Conservation (phyloP, 208 protist genomes). For the Porcisia hertigi region DNA sequence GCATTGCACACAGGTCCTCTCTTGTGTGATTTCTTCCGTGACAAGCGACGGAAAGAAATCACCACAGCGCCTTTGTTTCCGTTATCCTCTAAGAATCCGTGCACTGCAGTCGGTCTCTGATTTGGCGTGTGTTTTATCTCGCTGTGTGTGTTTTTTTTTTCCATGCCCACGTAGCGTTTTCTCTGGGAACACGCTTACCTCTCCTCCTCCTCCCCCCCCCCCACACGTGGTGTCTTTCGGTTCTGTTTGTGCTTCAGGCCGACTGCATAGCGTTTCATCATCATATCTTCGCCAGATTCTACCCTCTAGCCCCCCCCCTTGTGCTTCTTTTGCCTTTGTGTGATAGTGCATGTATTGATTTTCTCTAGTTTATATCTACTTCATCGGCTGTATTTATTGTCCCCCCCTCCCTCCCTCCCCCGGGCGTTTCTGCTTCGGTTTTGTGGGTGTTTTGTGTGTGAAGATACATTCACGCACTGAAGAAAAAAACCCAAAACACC, state of each 20-base stretch:
- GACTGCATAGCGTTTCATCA: neutral
- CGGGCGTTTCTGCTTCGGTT: no score
- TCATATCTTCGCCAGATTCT: neutral
- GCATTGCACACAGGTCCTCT: neutral
- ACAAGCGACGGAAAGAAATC: neutral
- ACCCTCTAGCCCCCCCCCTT: neutral
- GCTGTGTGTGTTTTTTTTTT: neutral
- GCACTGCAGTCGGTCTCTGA: neutral
- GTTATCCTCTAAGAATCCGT: neutral
- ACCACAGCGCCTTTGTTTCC: neutral
- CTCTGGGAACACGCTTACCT: neutral
- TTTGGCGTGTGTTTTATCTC: neutral
- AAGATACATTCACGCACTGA: no score
- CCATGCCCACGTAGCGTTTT: neutral
- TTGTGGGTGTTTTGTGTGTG: no score
- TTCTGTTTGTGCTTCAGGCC: no score
- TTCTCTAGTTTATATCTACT: no score
- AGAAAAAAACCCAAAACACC: no score
- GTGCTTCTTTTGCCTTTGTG: constrained; percentile 12
- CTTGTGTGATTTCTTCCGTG: neutral
- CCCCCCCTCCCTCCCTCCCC: neutral
- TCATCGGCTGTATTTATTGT: neutral
- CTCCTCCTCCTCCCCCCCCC: neutral
- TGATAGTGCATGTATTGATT: neutral
- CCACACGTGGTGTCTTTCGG: neutral